These are phyloP conservation scores for Cladobotryum protrusum DNA, from an alignment of 2,329 filamentous ascomycete species.

Conservation along the genomic window DNA sequence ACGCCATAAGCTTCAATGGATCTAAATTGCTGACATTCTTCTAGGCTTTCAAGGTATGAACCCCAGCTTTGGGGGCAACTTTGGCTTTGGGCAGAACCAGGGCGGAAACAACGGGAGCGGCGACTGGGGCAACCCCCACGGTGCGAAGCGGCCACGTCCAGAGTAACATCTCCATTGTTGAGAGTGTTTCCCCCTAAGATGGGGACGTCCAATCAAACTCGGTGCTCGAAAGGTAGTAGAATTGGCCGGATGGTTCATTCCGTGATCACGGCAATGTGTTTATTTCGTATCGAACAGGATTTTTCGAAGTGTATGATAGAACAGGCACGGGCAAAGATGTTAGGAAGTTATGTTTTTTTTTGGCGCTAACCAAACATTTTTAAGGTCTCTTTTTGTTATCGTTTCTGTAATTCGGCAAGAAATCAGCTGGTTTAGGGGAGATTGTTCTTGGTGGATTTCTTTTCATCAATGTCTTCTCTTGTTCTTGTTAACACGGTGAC, in stretches of 20 bases:
- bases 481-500: no score
- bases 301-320: constrained; percentile 11
- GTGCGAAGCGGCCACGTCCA: constrained; percentile 70
- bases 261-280: background rate
- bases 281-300: background rate
- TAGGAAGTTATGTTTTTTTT: constrained; percentile 2
- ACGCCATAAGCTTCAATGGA: no score
- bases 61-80: constrained; percentile 65
- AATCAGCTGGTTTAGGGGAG: background rate
- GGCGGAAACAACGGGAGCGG: constrained; percentile 36
- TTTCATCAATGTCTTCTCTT: background rate
- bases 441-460: background rate
- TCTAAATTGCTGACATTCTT: constrained; percentile 16
- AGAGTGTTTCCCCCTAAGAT: background rate
- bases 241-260: background rate
- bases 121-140: constrained; percentile 74
- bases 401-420: background rate
- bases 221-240: background rate
- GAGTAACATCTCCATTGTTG: constrained; percentile 40
- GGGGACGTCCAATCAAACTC: no score
- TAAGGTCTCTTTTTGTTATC: background rate
- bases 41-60: constrained; percentile 62
- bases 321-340: constrained; percentile 7
- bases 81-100: constrained; percentile 53
- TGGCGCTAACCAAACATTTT: constrained; percentile 4